These are phyloP conservation scores for Penicillium sp. DNA, from an alignment of 2,329 filamentous ascomycete species.

Conservation along the genomic window DNA sequence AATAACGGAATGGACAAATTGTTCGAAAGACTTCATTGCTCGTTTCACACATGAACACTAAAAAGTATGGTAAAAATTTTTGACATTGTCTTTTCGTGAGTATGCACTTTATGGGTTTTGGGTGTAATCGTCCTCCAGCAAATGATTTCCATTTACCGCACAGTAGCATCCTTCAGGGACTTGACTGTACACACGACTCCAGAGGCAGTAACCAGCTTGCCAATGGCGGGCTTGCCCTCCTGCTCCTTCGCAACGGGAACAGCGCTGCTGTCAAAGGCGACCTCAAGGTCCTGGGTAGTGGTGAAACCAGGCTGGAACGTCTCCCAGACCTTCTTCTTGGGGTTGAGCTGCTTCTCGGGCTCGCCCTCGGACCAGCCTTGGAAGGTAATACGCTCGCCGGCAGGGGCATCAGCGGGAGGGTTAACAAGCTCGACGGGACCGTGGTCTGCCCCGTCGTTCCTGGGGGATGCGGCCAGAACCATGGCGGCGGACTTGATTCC, in stretches of 20 bases:
- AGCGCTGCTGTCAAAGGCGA: conserved; percentile 76
- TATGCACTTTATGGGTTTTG: conserved; percentile 16
- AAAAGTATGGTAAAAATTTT: not conserved
- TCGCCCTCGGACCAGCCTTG: conserved; percentile 85
- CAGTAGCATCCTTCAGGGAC: conserved; percentile 73
- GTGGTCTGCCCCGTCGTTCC: conserved; percentile 79
- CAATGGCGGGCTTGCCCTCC: conserved; percentile 54
- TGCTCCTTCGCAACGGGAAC: conserved; percentile 74
- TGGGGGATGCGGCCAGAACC: conserved; percentile 93
- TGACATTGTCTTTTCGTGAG: not conserved
- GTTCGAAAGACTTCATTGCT: conserved; percentile 6
- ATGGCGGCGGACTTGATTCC: conserved; percentile 79
- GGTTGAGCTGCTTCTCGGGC: conserved; percentile 90
- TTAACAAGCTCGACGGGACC: conserved; percentile 89
- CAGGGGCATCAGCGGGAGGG: conserved; percentile 73
- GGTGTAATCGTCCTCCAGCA: conserved; percentile 12
- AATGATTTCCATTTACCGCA: conserved; percentile 60
- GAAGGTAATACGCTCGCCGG: conserved; percentile 87
- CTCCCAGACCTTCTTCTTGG: conserved; percentile 99
- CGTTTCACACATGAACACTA: conserved; percentile 9
- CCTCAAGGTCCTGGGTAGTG: conserved; percentile 75
- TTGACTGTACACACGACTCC: conserved; percentile 82
- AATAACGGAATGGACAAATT: not conserved
- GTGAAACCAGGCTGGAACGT: conserved; percentile 94
- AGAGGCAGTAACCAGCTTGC: conserved; percentile 68